Evolutionary conservation across 176 grass and related monocot genomes (phyloP).

Genomic region (Canna indica): DNA sequence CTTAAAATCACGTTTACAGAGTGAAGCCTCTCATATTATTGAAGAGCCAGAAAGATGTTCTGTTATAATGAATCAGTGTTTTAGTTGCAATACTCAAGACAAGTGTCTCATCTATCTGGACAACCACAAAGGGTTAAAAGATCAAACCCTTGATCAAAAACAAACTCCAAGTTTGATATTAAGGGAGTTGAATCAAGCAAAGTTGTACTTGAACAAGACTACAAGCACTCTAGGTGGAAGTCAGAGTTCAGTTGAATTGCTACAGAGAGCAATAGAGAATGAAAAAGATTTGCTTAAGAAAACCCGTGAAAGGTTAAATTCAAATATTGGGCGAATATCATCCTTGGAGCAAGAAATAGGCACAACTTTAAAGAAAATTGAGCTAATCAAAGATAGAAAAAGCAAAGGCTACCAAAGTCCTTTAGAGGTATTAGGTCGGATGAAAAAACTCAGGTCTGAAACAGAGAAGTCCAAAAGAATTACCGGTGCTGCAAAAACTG

Average conservation of each 20-base stretch:
- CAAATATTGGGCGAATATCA: constrained; percentile 35
- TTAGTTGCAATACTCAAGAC: constrained; percentile 20
- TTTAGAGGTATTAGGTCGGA: constrained; percentile 49
- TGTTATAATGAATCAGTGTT: constrained; percentile 14
- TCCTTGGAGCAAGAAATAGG: constrained; percentile 47
- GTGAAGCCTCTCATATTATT: constrained; percentile 22
- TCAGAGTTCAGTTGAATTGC: constrained; percentile 21
- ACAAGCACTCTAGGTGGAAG: constrained; percentile 16
- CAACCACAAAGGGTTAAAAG: constrained; percentile 8
- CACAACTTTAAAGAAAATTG: constrained; percentile 32
- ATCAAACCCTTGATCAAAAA: constrained; percentile 24
- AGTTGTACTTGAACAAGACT: constrained; percentile 57
- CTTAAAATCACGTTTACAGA: constrained; percentile 57
- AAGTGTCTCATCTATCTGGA: constrained; percentile 9
- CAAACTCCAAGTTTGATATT: constrained; percentile 48
- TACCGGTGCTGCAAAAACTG: constrained; percentile 31
- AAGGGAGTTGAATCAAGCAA: constrained; percentile 82
- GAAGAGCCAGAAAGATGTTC: constrained; percentile 2
- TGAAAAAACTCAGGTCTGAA: constrained; percentile 53
- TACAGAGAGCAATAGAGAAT: constrained; percentile 54
- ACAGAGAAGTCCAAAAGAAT: constrained; percentile 45
- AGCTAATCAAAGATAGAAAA: constrained; percentile 27
- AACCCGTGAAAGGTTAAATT: constrained; percentile 51
- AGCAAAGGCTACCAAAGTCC: constrained; percentile 21
- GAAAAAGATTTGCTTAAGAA: constrained; percentile 58